Evolutionary conservation across 2,329 filamentous ascomycete species (phyloP).

Genomic region (Neoascochyta sp.): DNA sequence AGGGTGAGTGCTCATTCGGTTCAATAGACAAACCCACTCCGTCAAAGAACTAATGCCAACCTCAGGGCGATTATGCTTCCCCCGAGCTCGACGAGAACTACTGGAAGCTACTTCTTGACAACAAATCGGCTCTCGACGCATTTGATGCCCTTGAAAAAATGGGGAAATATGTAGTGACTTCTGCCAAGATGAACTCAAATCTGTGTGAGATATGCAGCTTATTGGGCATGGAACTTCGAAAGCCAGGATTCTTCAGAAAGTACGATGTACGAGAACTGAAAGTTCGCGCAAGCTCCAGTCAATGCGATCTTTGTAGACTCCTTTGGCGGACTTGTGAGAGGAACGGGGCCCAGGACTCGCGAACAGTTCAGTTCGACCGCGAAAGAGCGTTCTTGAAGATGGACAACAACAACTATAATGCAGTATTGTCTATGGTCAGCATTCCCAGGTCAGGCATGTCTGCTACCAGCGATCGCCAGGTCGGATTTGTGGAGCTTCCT

Average conservation of each 20-base stretch:
- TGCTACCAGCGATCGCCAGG: slow-evolving; percentile 3
- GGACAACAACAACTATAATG: too few species aligned
- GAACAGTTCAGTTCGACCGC: too few species aligned
- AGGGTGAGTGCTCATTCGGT: too few species aligned
- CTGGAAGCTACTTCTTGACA: slow-evolving; percentile 2
- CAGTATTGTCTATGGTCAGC: too few species aligned
- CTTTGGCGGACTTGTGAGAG: not conserved
- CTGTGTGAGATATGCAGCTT: too few species aligned
- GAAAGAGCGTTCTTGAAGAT: too few species aligned
- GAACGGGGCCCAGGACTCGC: too few species aligned
- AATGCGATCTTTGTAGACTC: slow-evolving; percentile 5
- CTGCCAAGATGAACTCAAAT: too few species aligned
- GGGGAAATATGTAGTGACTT: too few species aligned
- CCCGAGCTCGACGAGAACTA: slow-evolving; percentile 1
- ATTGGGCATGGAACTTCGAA: too few species aligned
- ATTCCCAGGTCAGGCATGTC: not conserved
- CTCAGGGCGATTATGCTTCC: slow-evolving; percentile 1
- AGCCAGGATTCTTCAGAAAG: not conserved
- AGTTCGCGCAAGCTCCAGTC: not conserved
- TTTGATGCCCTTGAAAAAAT: not conserved
- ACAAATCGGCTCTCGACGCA: not conserved
- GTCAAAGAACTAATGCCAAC: not conserved
- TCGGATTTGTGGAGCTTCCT: slow-evolving; percentile 9
- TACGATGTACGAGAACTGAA: not conserved
- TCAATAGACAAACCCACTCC: too few species aligned